Evolutionary conservation across 2,329 filamentous ascomycete genomes (phyloP), one percentile per base, ranked within the genome.

Genomic region (Lecanosticta acicola): DNA sequence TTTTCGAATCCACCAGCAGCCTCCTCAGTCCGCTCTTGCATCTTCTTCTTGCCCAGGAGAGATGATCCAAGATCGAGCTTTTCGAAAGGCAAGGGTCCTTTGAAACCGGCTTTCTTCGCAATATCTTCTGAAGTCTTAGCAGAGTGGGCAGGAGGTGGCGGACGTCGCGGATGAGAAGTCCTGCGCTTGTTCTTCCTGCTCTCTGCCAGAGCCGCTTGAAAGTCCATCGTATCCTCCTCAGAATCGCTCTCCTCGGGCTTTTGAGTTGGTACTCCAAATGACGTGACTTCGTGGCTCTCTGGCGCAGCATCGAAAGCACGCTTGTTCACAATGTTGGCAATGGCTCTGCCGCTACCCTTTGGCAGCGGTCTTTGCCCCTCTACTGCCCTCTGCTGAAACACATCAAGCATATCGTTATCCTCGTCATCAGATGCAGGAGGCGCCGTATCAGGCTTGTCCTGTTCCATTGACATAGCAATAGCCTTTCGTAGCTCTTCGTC

Each of bases 1-100:
- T 72, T 78, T 45, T 84, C 77, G 57, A 89, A 87, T 0, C 84
- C 85, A 17, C 84, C 84, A 32, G 79, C 76, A 49, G 71, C 65
- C 4, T 78, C 75, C 42, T 77, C 71, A 46, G 77, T 68, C 42
- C 70, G 69, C 54, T 66, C 73, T 59, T 71, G 71, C 70, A 69
- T 74, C 56, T 71, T 78, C 65, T 71, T 77, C 64, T 68, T 75
- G 20, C 69, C 72, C 11, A 71, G 64, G 9, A 71, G 66, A 29
- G 79, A 83, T 41, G 79, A 82, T 36, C 85, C 81, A 1, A 95
- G 74, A 60, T 88, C 76, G 4, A 84, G 69, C 41, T 77, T 91
- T 57, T 95, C 89, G 60, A 98, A 98, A 0, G 93, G 93, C 3
- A 98, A 67, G 0, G 90, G 88, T 0, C 91, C 91, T 54, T 80